Conservation (phyloP, 192 early-diverging fungal species). For the Dimargaris cristalligena region DNA sequence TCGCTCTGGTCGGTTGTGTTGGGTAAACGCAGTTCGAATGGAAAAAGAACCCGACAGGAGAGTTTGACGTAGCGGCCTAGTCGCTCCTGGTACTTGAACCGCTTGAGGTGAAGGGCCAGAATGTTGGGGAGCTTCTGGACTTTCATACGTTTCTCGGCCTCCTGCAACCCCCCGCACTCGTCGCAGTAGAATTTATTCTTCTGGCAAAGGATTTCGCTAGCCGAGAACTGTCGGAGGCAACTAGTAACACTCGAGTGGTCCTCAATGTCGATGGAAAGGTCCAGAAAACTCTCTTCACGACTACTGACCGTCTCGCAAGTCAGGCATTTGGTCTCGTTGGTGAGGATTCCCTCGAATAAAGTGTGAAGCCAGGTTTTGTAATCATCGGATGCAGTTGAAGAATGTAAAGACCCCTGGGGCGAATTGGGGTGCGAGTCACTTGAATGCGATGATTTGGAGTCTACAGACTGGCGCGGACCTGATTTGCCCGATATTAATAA, state of each 20-base stretch:
- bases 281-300: slow-evolving; percentile 86
- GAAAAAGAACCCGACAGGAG: slow-evolving; percentile 86
- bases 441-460: neutral
- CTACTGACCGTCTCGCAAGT: slow-evolving; percentile 92
- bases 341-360: slow-evolving; percentile 85
- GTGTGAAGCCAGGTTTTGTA: slow-evolving; percentile 76
- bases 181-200: slow-evolving; percentile 99
- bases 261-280: slow-evolving; percentile 92
- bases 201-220: slow-evolving; percentile 81
- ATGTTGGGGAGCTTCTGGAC: slow-evolving; percentile 87
- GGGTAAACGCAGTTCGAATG: slow-evolving; percentile 82
- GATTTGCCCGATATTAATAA: no score
- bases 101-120: slow-evolving; percentile 85
- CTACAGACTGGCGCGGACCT: no score
- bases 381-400: no score
- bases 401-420: no score
- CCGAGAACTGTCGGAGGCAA: slow-evolving; percentile 93
- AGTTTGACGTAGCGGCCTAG: slow-evolving; percentile 86
- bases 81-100: slow-evolving; percentile 94
- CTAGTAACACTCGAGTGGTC: slow-evolving; percentile 86
- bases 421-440: slow-evolving; percentile 15
- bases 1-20: slow-evolving; percentile 84
- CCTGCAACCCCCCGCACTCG: slow-evolving; percentile 82
- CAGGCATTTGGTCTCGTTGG: slow-evolving; percentile 93
- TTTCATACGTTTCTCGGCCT: slow-evolving; percentile 96